Base-by-base conservation (phyloP, 208 protist species). In the Trypanosoma mega region DNA sequence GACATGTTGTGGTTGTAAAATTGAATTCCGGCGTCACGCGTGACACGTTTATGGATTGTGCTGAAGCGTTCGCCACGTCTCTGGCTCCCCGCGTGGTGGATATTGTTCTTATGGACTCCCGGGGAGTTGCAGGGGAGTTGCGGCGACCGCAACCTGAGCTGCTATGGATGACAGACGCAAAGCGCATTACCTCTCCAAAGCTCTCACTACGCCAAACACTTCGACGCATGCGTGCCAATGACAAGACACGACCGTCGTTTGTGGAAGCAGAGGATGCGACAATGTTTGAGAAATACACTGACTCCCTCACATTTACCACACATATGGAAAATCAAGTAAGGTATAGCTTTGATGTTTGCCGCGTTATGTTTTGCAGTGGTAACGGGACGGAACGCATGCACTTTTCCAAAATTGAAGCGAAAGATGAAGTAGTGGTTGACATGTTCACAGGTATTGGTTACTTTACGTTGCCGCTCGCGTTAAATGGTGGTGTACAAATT, bases 391-490 rank as follows among this genome's bases (percentile, higher is more conserved):
- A 97, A 71, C 76, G 93, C 11, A 95, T 96, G 78, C 85, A 94
- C 70, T 95, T 96, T 65, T 71, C 69, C 34, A 57, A 51, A 2
- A 51, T 93, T 18, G 24, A 65, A 16, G 90, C 84, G 1, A 45
- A 48, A n/a, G 78, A 71, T 37, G 88, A 97, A 46, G 73, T 86
- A 3, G 85, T 97, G 33, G 87, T 97, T 3, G 93, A 97, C 54
- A 96, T 97, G 93, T 97, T 97, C 65, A 74, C 78, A 12, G 93
- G 93, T 6, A 96, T 97, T 39, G 93, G 93, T 9, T 97, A 97
- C 61, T 97, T 97, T 49, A 82, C 93, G 14, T 44, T 97, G 16
- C 93, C 93, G 0, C 58, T 96, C 12, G 86, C 90, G 0, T 82
- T 90, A 72, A 60, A 91, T 48, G 82, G 88, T 1, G 34, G 46